Evolutionary conservation across 768 basidiomycete species (phyloP).

Genomic region (Lactarius vividus): DNA sequence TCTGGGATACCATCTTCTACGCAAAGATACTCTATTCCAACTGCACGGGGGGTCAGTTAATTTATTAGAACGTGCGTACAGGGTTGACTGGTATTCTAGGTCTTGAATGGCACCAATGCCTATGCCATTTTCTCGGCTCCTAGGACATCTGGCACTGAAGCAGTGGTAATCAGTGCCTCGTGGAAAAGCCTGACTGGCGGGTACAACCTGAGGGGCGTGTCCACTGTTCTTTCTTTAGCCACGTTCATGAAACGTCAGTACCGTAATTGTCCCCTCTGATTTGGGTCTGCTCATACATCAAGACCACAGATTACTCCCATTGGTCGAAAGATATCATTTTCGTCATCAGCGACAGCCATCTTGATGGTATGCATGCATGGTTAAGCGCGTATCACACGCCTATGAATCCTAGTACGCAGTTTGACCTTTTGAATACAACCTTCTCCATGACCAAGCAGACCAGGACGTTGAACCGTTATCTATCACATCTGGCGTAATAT

Average conservation of each 20-base stretch:
- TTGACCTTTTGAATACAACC: background rate
- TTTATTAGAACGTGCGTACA: background rate
- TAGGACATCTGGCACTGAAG: constrained; percentile 89
- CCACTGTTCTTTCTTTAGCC: constrained; percentile 84
- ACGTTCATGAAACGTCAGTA: constrained; percentile 73
- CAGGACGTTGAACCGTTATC: constrained; percentile 60
- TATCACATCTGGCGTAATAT: constrained; percentile 81
- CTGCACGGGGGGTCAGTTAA: constrained; percentile 49
- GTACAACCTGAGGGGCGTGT: constrained; percentile 81
- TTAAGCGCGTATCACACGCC: constrained; percentile 77
- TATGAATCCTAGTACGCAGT: constrained; percentile 57
- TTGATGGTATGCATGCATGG: constrained; percentile 95
- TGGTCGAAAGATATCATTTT: constrained; percentile 97
- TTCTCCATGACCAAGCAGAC: constrained; percentile 42
- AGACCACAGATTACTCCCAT: constrained; percentile 64
- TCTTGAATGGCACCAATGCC: constrained; percentile 65
- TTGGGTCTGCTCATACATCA: background rate
- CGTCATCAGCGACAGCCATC: constrained; percentile 81
- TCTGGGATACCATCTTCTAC: constrained; percentile 69
- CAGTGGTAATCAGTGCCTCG: constrained; percentile 87
- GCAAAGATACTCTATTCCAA: constrained; percentile 62
- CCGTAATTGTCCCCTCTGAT: constrained; percentile 8
- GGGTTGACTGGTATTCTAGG: constrained; percentile 38
- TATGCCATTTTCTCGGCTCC: constrained; percentile 84
- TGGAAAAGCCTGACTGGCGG: constrained; percentile 73